These are phyloP conservation scores for Saksenaea vasiformis DNA, from an alignment of 371 early-diverging fungal species.

Conservation along the genomic window DNA sequence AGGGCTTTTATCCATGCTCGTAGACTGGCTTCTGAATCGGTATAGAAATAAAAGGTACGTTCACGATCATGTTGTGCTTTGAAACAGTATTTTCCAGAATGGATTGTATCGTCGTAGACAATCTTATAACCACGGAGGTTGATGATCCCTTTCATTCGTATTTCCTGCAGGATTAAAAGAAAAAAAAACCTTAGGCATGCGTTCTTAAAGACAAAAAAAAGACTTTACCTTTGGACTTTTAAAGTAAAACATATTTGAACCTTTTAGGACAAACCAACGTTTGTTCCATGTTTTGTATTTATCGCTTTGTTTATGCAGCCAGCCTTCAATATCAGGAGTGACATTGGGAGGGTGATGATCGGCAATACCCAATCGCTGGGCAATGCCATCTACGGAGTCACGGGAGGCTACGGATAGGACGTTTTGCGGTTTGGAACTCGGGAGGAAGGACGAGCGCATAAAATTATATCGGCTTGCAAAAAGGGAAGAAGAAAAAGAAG, in stretches of 20 bases:
- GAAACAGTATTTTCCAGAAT: conserved; percentile 71
- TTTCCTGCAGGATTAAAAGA: conserved; percentile 31
- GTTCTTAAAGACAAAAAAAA: not conserved
- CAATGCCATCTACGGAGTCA: conserved; percentile 18
- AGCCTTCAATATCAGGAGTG: conserved; percentile 62
- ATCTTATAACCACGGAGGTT: conserved; percentile 59
- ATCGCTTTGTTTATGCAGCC: conserved; percentile 68
- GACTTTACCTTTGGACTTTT: conserved; percentile 54
- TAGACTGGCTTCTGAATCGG: conserved; percentile 55
- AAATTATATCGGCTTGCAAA: conserved; percentile 11
- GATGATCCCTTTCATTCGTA: conserved; percentile 58
- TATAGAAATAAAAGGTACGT: conserved; percentile 68
- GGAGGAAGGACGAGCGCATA: conserved; percentile 16
- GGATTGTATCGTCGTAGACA: conserved; percentile 60
- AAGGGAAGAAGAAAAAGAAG: not conserved
- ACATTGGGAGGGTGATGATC: conserved; percentile 1
- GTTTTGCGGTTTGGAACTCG: conserved; percentile 7
- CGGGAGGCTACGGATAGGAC: conserved; percentile 19
- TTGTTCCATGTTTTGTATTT: conserved; percentile 69
- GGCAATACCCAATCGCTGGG: conserved; percentile 4
- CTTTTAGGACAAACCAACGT: conserved; percentile 71
- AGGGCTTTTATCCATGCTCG: conserved; percentile 68
- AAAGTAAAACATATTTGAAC: conserved; percentile 60
- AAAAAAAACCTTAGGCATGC: not conserved
- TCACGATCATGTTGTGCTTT: conserved; percentile 63